phyloP scores from a whole-genome alignment of 768 basidiomycete species.

The Pleurotus citrinopileatus region DNA sequence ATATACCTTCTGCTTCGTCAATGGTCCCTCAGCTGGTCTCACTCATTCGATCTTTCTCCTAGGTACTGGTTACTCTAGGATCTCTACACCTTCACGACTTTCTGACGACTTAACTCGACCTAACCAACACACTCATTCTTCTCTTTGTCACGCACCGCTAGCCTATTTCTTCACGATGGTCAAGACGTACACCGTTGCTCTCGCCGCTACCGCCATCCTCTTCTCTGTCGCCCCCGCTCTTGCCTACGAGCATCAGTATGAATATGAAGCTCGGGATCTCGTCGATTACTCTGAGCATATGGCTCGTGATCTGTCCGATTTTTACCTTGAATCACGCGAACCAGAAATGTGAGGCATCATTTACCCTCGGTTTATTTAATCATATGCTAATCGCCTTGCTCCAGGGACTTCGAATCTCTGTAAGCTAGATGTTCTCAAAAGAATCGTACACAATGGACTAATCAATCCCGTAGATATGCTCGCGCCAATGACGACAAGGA shows the following conservation, averaged over 20 bases:
- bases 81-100: not conserved
- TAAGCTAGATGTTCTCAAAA: not conserved
- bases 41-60: conserved; percentile 9
- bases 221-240: not conserved
- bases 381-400: not conserved
- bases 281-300: conserved; percentile 5
- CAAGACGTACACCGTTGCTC: conserved; percentile 2
- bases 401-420: conserved; percentile 4
- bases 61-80: conserved; percentile 10
- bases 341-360: not conserved
- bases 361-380: not conserved
- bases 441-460: not conserved
- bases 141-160: not conserved
- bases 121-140: not conserved
- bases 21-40: conserved; percentile 9
- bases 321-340: conserved; percentile 3
- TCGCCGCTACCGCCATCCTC: conserved; percentile 7
- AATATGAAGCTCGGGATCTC: conserved; percentile 7
- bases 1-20: not conserved
- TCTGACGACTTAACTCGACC: not conserved
- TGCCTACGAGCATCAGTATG: not conserved
- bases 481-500: not conserved
- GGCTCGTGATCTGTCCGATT: conserved; percentile 6
- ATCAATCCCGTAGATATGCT: not conserved
- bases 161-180: not conserved